Conservation (phyloP, 129 eudicot species). For the Ambrosia artemisiifolia region DNA sequence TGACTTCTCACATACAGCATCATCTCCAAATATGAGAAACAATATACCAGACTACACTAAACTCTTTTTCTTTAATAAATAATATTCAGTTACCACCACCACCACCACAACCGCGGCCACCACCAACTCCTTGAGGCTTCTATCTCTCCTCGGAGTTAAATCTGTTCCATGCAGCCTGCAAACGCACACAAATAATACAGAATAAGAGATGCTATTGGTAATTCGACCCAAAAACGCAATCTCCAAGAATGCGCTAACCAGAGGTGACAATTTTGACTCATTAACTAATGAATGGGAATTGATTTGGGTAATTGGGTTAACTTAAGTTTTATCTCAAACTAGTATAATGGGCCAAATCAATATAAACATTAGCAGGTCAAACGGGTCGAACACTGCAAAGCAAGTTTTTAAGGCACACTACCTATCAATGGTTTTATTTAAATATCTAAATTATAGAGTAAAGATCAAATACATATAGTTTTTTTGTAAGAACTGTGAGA, state of each 20-base stretch:
- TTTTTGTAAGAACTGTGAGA: too few relatives aligned
- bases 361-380: not conserved
- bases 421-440: not conserved
- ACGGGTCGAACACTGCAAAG: not conserved
- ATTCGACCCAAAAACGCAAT: not conserved
- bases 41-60: constrained; percentile 28
- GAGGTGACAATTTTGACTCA: not conserved
- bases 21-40: constrained; percentile 28
- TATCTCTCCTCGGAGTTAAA: constrained; percentile 79
- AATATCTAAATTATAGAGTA: not conserved
- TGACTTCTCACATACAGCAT: constrained; percentile 17
- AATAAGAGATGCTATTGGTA: not conserved
- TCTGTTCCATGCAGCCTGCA: constrained; percentile 93
- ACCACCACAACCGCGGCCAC: not conserved
- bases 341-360: not conserved
- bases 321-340: not conserved
- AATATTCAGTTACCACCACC: not conserved
- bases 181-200: not conserved
- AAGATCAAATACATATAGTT: too few relatives aligned
- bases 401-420: not conserved
- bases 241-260: not conserved
- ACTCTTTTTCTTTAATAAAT: constrained; percentile 13
- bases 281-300: not conserved
- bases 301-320: not conserved
- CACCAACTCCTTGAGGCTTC: not conserved